Base-by-base conservation (phyloP, 495 filamentous ascomycete species). In the Lasiosphaeria ovina region DNA sequence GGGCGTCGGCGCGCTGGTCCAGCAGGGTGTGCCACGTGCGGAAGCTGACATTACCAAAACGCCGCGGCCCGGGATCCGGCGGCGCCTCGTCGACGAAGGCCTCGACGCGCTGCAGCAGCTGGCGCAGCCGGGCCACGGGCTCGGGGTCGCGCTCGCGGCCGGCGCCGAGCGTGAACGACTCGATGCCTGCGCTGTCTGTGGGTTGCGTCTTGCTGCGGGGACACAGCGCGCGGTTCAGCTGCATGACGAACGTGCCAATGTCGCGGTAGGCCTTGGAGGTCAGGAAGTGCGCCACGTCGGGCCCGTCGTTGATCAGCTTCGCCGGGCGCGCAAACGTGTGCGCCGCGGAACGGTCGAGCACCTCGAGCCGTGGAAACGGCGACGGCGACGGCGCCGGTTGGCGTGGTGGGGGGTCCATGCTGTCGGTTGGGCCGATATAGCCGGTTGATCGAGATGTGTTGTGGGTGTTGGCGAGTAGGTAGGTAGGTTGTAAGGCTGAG, bases 1-100 rank as follows among this genome's bases (percentile, higher is more conserved):
- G 76, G 11, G 61, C 75, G 3, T 80, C 66, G 2, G 79, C 75
- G 31, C 86, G 76, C 54, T 81, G 77, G 57, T 87, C 85, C 35
- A 93, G 77, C 11, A 90, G 69, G 58, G 84, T 73, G 69, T 89
- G 81, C 92, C 93, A 99, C 63, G 77, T 88, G 24, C 92, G 81
- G 72, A 97, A 98, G 62, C 87, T 89, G 47, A 90, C 75, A 71
- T 99, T 98, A 5, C 95, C 94, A 70, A 97, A 99, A 55, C 94
- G 79, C 35, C 94, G 78, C 10, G 93, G 92, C 31, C 93, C 92
- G 12, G 81, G 80, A 66, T 96, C 89, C 6, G 92, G 92, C 8
- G 93, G 94, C 5, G 84, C 87, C 70, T 92, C 87, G 4, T 87
- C 83, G 49, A 96, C 85, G 33, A 93, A 83, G 4, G 74, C 76